Evolutionary conservation across 1,284 basidiomycete genomes (phyloP).

Genomic region (Cerrena zonata): DNA sequence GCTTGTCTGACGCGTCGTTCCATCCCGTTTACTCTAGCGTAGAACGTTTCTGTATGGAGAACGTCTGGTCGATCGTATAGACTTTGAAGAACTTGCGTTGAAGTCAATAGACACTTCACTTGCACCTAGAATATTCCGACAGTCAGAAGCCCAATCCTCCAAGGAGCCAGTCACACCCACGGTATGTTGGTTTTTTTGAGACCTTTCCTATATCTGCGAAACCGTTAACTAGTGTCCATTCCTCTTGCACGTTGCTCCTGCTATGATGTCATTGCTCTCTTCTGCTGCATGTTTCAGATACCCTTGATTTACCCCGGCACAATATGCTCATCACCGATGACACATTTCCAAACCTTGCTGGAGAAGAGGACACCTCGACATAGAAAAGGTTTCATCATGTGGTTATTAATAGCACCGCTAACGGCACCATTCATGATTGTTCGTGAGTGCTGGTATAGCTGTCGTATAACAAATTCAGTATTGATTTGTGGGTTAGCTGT

Average conservation of each 20-base stretch:
- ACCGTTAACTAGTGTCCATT: constrained; percentile 15
- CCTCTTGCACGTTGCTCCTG: background rate
- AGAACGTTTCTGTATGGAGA: constrained; percentile 59
- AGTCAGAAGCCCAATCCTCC: constrained; percentile 12
- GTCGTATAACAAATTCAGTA: background rate
- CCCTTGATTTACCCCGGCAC: constrained; percentile 65
- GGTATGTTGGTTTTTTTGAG: constrained; percentile 15
- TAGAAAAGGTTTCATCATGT: constrained; percentile 57
- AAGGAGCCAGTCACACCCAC: constrained; percentile 12
- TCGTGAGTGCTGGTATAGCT: constrained; percentile 42
- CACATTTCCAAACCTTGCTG: constrained; percentile 49
- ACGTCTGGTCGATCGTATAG: constrained; percentile 60
- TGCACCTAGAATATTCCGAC: constrained; percentile 39
- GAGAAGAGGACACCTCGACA: constrained; percentile 56
- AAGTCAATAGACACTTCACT: constrained; percentile 64
- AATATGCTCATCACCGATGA: constrained; percentile 41
- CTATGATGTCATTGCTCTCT: background rate
- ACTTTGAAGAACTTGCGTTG: constrained; percentile 71
- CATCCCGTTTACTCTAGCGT: constrained; percentile 33
- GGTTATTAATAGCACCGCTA: constrained; percentile 59
- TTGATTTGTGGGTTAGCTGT: constrained; percentile 43
- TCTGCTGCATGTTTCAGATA: constrained; percentile 39
- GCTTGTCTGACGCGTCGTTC: background rate
- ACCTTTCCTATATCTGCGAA: constrained; percentile 10
- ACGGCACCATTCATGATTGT: constrained; percentile 70